Evolutionary conservation across 164 flowering plant species (phyloP), one percentile per base, ranked within the genome.

Genomic region (Vitis labrusca): DNA sequence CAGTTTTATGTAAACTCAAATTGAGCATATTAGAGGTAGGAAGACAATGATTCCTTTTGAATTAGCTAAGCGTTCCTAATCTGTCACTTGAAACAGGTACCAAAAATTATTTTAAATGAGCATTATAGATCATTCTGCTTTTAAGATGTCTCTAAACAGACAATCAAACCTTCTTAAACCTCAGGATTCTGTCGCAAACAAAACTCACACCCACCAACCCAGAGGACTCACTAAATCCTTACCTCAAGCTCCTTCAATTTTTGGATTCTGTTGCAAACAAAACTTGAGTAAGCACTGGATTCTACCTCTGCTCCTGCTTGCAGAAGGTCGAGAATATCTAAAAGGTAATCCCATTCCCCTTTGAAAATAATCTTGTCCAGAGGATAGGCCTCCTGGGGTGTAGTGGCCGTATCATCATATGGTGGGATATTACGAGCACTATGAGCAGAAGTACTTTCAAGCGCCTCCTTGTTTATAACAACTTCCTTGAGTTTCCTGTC

Each of bases 381-480:
- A 3, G 87, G 97, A 84, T 90, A 96, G 63, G 95, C 99, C 61
- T 74, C 78, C 63, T 87, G 80, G 1, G 91, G 91, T 32, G 79
- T 68, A 17, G 86, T 78, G 44, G 99, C 99, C 61, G 79, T 79
- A 50, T 77, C 5, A 72, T 94, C 81, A 65, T 88, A 76, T 1
- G 92, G 91, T 50, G 98, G 98, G 61, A 88, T 74, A 73, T 90
- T 85, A 44, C 84, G 89, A 50, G 73, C 65, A 67, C 64, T 60
- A 47, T 59, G 54, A 16, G 78, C 55, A 53, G 15, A 68, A 58
- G 77, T 66, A 68, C 54, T 71, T 73, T 77, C 87, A 57, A 86
- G 78, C 65, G 92, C 91, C 56, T 81, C 86, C 69, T 78, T 73
- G 61, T 86, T 81, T 44, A 85, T 59, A 17, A 51, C 37, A 9